Conservation (phyloP, 345 rosid species). For the Ceriops decandra region DNA sequence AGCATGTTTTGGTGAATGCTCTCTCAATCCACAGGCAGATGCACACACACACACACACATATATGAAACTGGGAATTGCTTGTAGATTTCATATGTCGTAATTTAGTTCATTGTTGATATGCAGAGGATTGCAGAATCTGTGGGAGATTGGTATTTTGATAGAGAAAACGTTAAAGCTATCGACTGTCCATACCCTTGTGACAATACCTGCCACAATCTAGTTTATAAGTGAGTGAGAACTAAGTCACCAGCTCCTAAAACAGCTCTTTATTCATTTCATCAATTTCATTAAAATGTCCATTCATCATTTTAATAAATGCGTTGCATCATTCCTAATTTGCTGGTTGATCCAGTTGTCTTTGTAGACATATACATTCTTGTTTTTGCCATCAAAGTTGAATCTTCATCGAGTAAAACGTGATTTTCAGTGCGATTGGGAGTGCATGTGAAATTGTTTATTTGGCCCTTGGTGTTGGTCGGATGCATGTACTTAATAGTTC, state of each 20-base stretch:
- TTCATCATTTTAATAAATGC: neutral
- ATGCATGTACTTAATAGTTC: neutral
- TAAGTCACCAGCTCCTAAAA: slow-evolving; percentile 14
- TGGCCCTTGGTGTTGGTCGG: neutral
- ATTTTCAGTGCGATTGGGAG: no score
- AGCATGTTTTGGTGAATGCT: no score
- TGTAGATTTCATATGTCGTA: neutral
- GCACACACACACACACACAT: no score
- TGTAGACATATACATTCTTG: neutral
- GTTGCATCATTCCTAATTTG: slow-evolving; percentile 1
- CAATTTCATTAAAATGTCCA: slow-evolving; percentile 16
- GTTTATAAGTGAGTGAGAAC: slow-evolving; percentile 40
- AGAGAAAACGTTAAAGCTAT: slow-evolving; percentile 20
- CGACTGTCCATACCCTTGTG: slow-evolving; percentile 31
- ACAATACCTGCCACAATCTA: slow-evolving; percentile 20
- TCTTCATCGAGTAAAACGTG: neutral
- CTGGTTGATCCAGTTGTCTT: slow-evolving; percentile 1
- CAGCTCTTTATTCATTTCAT: slow-evolving; percentile 7
- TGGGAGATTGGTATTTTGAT: slow-evolving; percentile 33
- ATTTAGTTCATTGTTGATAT: neutral
- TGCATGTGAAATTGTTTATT: neutral
- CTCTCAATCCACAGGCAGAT: no score
- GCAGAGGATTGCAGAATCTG: slow-evolving; percentile 29
- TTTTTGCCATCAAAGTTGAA: neutral
- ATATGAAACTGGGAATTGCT: neutral